Evolutionary conservation across 768 basidiomycete genomes (phyloP), one percentile per base, ranked within the genome.

Genomic region (Mrakia gelida): DNA sequence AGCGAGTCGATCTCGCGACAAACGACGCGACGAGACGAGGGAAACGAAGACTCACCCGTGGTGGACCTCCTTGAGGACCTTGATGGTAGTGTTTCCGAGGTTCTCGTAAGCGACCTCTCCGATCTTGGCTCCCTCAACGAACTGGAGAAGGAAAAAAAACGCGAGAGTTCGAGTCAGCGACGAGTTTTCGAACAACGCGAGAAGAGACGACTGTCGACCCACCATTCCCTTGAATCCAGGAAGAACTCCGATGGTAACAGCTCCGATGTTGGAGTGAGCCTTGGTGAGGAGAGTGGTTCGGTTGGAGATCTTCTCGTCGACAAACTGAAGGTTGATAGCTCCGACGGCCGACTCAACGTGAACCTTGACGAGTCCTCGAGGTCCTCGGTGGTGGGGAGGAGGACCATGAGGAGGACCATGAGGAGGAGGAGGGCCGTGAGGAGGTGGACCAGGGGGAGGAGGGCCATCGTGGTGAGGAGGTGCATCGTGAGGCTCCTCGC

Each of bases 361-460:
- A 49, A 78, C 62, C 16, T 67, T 65, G 71, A 74, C 63, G 16
- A 70, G 34, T 52, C 54, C 56, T 34, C 70, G 76, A 28, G 75
- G 75, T 1, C n/a, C 59, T 8, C 38, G 34, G 61, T 23, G 59
- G 61, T 56, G 73, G 45, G 61, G 74, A 52, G 56, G 76, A 76
- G 54, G 79, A 52, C 34, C 63, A 30, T 67, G 49, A 43, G 30
- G 74, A 45, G 52, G 45, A 71, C 62, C 77, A 74, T 21, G 61
- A 73, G 5, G 41, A 26, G 18, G 59, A 41, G 32, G 73, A n/a
- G 34, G 41, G 1, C 61, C 77, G 67, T 15, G 61, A 76, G 41
- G 81, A 81, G 13, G 77, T 75, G 56, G 80, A 73, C n/a, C 81
- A 5, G 38, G 38, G 38, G 38, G 38, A 76, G 2, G 83, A 13